These are phyloP conservation scores for Jamesozyma lodderae DNA, from an alignment of 805 yeast species.

Conservation along the genomic window DNA sequence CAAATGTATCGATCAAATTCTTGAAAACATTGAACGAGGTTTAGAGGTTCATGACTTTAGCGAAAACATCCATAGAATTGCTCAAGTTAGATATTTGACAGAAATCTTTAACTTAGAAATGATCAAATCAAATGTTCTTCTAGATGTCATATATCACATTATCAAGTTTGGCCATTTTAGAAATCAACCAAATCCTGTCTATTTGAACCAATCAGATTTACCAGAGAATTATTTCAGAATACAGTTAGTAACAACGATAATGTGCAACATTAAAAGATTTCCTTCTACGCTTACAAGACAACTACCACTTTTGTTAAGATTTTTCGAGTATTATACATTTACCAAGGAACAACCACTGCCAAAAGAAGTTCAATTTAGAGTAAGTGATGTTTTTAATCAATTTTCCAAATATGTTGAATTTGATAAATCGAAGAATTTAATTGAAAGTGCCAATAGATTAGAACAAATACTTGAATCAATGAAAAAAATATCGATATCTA, in stretches of 20 bases:
- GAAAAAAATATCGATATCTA: neutral
- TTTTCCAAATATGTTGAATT: constrained; percentile 17
- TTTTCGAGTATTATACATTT: constrained; percentile 62
- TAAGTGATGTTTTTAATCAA: constrained; percentile 37
- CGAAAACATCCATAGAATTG: constrained; percentile 48
- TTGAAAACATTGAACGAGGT: constrained; percentile 59
- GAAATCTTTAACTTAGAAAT: constrained; percentile 45
- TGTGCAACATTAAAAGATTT: constrained; percentile 28
- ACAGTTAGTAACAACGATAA: constrained; percentile 40
- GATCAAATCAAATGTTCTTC: constrained; percentile 37
- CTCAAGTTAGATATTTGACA: constrained; percentile 52
- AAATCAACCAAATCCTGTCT: constrained; percentile 44
- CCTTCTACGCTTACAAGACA: constrained; percentile 18
- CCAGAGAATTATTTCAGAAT: constrained; percentile 67
- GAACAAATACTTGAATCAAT: constrained; percentile 2
- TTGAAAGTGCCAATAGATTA: constrained; percentile 38
- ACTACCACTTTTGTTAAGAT: constrained; percentile 38
- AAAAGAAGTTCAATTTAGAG: constrained; percentile 45
- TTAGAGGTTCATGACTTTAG: constrained; percentile 56
- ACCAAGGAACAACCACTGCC: constrained; percentile 58
- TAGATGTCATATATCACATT: constrained; percentile 47
- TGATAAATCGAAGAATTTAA: constrained; percentile 31
- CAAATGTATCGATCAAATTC: constrained; percentile 46
- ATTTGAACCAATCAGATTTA: constrained; percentile 41
- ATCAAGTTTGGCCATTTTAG: constrained; percentile 57